Conservation (phyloP, 768 basidiomycete species). For the Boletus insuetus region DNA sequence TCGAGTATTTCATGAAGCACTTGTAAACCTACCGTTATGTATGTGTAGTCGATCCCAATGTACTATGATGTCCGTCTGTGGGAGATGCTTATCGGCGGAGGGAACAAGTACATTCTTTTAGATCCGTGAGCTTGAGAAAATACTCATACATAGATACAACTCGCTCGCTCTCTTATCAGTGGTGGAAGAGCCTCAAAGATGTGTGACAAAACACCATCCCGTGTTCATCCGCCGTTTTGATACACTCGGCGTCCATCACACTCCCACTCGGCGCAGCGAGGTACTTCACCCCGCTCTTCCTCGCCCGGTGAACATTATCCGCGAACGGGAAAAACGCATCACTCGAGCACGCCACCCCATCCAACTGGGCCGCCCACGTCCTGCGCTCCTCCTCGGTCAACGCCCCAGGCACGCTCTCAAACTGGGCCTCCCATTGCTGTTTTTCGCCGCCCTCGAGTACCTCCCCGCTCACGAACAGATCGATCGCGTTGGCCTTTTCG, state of each 20-base stretch:
- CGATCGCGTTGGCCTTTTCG: slow-evolving; percentile 98
- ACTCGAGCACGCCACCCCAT: slow-evolving; percentile 88
- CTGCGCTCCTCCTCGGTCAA: slow-evolving; percentile 69
- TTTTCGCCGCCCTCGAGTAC: slow-evolving; percentile 86
- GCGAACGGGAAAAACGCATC: slow-evolving; percentile 99
- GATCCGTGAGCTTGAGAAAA: background rate
- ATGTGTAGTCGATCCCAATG: background rate
- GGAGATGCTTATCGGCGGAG: too few species aligned
- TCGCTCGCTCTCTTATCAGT: slow-evolving; percentile 37
- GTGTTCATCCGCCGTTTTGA: slow-evolving; percentile 95
- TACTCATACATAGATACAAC: slow-evolving; percentile 1
- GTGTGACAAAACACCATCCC: slow-evolving; percentile 91
- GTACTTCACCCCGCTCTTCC: slow-evolving; percentile 89
- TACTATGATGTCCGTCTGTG: background rate
- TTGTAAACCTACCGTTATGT: slow-evolving; percentile 11
- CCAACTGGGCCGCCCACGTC: slow-evolving; percentile 70
- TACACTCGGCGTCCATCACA: slow-evolving; percentile 96
- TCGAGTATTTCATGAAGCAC: slow-evolving; percentile 50
- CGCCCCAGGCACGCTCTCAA: slow-evolving; percentile 66
- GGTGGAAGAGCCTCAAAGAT: slow-evolving; percentile 85
- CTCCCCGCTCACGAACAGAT: slow-evolving; percentile 92
- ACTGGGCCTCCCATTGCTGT: slow-evolving; percentile 86
- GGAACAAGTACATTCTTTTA: background rate
- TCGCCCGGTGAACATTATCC: slow-evolving; percentile 93
- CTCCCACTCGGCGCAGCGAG: slow-evolving; percentile 90